Percentiles rank a stretch among this genome's conserved stretches.
These are phyloP conservation scores for Ramularia endophylla DNA, from an alignment of 2,329 filamentous ascomycete genomes.

Conservation along the genomic window DNA sequence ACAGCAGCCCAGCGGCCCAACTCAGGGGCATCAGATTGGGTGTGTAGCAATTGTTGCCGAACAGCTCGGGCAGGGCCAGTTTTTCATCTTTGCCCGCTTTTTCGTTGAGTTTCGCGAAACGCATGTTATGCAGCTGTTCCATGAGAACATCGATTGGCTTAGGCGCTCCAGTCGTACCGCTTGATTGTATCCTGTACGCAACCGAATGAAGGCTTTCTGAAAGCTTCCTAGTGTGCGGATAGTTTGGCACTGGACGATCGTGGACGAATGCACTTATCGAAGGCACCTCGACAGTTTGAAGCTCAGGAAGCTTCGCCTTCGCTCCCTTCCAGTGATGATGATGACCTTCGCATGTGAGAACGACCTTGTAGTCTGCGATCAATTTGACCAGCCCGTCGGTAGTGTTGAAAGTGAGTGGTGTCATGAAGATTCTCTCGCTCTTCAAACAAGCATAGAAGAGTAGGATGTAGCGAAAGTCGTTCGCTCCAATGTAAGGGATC, in stretches of 20 bases:
- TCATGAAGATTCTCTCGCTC: constrained; percentile 6
- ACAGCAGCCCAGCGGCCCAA: constrained; percentile 8
- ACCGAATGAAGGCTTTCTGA: background rate
- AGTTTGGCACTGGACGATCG: background rate
- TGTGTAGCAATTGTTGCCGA: background rate
- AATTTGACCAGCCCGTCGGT: constrained; percentile 10
- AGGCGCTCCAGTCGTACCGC: constrained; percentile 14
- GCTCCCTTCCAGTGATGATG: constrained; percentile 3
- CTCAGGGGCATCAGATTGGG: constrained; percentile 7
- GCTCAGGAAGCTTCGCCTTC: too few relatives aligned
- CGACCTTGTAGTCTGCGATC: constrained; percentile 4
- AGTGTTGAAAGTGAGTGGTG: constrained; percentile 9
- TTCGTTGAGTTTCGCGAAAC: background rate
- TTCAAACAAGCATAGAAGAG: constrained; percentile 9
- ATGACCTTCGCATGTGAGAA: constrained; percentile 4
- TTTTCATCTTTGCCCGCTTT: background rate
- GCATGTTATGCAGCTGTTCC: too few relatives aligned
- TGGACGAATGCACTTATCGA: too few relatives aligned
- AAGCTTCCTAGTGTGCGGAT: background rate
- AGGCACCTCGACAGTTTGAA: too few relatives aligned
- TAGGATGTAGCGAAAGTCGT: constrained; percentile 13
- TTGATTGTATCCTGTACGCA: too few relatives aligned
- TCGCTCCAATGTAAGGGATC: constrained; percentile 12
- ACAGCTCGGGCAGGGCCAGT: constrained; percentile 1
- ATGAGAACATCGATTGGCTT: constrained; percentile 7